A percentile compares a stretch with the other conserved stretches of the same genome.
Conservation (phyloP, 345 rosid genomes). For the Populus alba region DNA sequence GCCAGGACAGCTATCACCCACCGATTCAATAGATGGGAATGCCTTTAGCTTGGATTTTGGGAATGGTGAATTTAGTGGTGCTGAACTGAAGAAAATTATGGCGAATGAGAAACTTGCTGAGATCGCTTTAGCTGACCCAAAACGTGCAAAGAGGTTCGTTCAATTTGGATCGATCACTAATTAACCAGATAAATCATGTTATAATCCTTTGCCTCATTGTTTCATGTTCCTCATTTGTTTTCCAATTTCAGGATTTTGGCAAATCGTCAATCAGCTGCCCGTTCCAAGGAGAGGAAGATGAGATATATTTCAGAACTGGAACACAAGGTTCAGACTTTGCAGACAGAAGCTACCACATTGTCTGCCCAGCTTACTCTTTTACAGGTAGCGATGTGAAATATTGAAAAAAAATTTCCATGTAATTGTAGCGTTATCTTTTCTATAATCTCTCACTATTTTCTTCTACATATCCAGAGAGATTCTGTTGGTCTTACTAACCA, state of each 20-base stretch:
- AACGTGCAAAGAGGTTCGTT: slow-evolving; percentile 80
- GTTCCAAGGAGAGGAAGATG: slow-evolving; percentile 96
- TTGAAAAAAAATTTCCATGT: not conserved
- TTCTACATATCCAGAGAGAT: slow-evolving; percentile 58
- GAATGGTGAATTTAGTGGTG: slow-evolving; percentile 80
- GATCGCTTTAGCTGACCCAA: slow-evolving; percentile 84
- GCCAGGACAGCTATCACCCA: slow-evolving; percentile 66
- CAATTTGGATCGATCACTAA: not conserved
- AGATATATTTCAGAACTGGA: slow-evolving; percentile 86
- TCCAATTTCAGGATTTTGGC: slow-evolving; percentile 67
- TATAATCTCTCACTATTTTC: not conserved
- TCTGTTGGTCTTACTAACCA: slow-evolving; percentile 86
- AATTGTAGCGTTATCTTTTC: not conserved
- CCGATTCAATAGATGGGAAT: slow-evolving; percentile 62
- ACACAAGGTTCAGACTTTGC: slow-evolving; percentile 95
- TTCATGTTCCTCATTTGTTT: slow-evolving; percentile 4
- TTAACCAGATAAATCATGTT: not conserved
- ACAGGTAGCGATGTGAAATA: slow-evolving; percentile 46
- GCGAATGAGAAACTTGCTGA: slow-evolving; percentile 89
- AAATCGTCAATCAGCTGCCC: slow-evolving; percentile 92
- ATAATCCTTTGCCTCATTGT: not conserved
- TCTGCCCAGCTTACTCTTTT: slow-evolving; percentile 92
- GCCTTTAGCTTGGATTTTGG: slow-evolving; percentile 83
- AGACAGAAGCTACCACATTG: slow-evolving; percentile 92
- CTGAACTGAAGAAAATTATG: slow-evolving; percentile 91